Evolutionary conservation across 1,284 basidiomycete species (phyloP).

Genomic region (Ceratobasidium theobromae): DNA sequence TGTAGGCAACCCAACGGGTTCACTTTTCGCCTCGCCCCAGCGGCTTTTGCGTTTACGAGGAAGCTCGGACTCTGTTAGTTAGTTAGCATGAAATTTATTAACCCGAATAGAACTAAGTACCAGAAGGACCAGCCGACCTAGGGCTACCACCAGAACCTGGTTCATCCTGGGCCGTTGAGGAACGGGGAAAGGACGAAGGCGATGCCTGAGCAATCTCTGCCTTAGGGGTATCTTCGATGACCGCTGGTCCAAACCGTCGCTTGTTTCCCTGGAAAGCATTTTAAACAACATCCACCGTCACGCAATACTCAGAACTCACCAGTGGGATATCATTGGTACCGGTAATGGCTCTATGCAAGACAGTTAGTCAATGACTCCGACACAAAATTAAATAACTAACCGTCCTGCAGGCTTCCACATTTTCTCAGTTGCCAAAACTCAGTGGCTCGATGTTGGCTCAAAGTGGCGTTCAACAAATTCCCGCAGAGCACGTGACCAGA

Average conservation of each 20-base stretch:
- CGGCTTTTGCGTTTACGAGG: conserved; percentile 91
- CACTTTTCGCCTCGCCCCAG: conserved; percentile 89
- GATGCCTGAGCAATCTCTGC: conserved; percentile 74
- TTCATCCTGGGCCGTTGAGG: conserved; percentile 47
- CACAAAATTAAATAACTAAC: background rate
- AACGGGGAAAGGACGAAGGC: conserved; percentile 77
- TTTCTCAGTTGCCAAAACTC: background rate
- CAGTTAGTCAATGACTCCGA: background rate
- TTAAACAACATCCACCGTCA: no score
- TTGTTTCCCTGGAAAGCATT: conserved; percentile 71
- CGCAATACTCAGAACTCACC: background rate
- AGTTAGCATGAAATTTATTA: conserved; percentile 42
- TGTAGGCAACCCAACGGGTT: conserved; percentile 87
- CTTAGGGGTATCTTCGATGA: conserved; percentile 63
- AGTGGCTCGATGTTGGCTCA: background rate
- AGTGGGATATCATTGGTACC: conserved; percentile 51
- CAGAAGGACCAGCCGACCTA: conserved; percentile 44
- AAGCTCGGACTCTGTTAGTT: conserved; percentile 70
- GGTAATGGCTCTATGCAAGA: conserved; percentile 39
- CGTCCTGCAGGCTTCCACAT: conserved; percentile 28
- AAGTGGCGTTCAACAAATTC: background rate
- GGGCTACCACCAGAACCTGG: conserved; percentile 59
- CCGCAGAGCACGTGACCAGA: background rate
- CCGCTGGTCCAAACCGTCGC: conserved; percentile 85
- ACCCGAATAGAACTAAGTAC: conserved; percentile 35